phyloP scores from a whole-genome alignment of 2,329 filamentous ascomycete genomes.

The Karstenula rhodostoma region DNA sequence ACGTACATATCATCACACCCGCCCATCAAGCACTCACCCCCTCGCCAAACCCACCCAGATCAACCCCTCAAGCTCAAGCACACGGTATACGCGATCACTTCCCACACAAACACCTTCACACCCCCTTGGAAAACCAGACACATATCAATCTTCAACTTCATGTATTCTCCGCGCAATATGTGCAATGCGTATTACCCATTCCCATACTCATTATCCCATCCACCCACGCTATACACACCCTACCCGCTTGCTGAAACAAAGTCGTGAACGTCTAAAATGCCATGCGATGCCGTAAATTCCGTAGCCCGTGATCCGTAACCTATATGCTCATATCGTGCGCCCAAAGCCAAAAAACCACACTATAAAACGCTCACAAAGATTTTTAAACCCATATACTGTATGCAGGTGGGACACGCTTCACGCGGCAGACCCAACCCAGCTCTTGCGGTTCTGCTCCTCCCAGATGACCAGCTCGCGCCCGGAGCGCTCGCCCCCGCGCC shows the following conservation, averaged over 20 bases:
- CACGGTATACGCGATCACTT: no score
- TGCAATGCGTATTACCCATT: background rate
- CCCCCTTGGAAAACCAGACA: no score
- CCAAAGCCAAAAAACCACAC: background rate
- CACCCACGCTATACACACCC: background rate
- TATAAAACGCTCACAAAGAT: background rate
- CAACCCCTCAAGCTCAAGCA: no score
- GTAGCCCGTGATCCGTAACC: conserved; percentile 17
- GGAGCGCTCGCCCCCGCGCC: conserved; percentile 44
- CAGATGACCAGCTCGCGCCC: conserved; percentile 48
- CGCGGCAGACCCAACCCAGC: conserved; percentile 28
- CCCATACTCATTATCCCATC: background rate
- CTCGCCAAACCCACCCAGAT: no score
- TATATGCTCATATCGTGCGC: conserved; percentile 21
- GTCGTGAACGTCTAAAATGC: conserved; percentile 12
- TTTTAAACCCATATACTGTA: no score
- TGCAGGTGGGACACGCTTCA: no score
- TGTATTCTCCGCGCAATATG: background rate
- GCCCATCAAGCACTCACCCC: no score
- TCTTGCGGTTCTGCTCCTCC: conserved; percentile 45
- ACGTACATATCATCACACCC: no score
- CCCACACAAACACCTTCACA: no score
- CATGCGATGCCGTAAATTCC: conserved; percentile 13
- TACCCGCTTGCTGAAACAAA: background rate
- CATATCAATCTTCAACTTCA: no score